Evolutionary conservation across 306 rosid genomes (phyloP).

Genomic region (Begonia loranthoides): DNA sequence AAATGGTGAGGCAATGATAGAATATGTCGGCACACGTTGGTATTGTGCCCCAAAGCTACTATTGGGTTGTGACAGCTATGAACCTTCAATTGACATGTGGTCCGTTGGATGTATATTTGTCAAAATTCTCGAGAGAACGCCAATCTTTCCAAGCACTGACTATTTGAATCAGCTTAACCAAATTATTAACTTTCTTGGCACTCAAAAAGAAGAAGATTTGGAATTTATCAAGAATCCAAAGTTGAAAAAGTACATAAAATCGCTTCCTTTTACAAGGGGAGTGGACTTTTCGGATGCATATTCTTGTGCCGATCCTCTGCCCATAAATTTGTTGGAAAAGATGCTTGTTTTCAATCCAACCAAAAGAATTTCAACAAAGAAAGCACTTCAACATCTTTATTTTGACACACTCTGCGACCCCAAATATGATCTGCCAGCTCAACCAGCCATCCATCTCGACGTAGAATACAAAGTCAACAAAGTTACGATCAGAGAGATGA

Average conservation of each 20-base stretch:
- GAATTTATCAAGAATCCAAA: too few relatives aligned
- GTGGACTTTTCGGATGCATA: too few relatives aligned
- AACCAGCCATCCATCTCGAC: constrained; percentile 53
- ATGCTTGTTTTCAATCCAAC: constrained; percentile 81
- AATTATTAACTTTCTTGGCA: constrained; percentile 67
- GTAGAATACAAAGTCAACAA: constrained; percentile 44
- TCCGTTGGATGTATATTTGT: constrained; percentile 93
- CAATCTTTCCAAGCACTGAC: constrained; percentile 74
- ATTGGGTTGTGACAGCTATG: constrained; percentile 64
- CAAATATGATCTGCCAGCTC: constrained; percentile 31
- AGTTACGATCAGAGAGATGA: constrained; percentile 58
- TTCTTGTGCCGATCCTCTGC: too few relatives aligned
- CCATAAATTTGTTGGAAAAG: too few relatives aligned
- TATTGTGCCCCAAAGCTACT: constrained; percentile 92
- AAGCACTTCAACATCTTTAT: constrained; percentile 84
- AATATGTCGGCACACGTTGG: constrained; percentile 94
- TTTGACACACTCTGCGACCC: constrained; percentile 56
- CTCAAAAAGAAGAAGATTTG: too few relatives aligned
- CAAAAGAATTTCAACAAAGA: constrained; percentile 51
- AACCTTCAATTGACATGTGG: constrained; percentile 86
- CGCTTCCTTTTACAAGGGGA: too few relatives aligned
- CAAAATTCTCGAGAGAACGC: constrained; percentile 77
- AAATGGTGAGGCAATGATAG: constrained; percentile 64
- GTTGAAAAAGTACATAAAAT: too few relatives aligned
- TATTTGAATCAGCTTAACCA: constrained; percentile 66